These are phyloP conservation scores for Termitomyces sp. DNA, from an alignment of 768 basidiomycete species.

Conservation along the genomic window DNA sequence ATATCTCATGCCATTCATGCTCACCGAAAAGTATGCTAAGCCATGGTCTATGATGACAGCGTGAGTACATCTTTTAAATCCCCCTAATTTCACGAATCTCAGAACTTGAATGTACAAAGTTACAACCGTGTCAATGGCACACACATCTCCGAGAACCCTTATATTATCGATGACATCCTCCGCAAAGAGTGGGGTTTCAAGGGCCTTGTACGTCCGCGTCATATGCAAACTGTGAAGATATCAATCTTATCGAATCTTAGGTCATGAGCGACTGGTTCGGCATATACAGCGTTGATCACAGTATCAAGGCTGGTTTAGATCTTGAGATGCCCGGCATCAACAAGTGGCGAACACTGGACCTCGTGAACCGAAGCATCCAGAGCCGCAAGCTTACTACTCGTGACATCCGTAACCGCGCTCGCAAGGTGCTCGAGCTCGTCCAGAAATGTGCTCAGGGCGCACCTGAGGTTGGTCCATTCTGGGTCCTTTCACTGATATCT, in stretches of 20 bases:
- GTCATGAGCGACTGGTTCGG: slow-evolving; percentile 90
- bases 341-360: slow-evolving; percentile 73
- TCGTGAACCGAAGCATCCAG: slow-evolving; percentile 55
- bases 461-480: slow-evolving; percentile 46
- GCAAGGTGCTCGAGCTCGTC: slow-evolving; percentile 63
- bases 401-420: slow-evolving; percentile 63
- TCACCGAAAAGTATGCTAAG: slow-evolving; percentile 60
- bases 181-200: slow-evolving; percentile 73
- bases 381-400: slow-evolving; percentile 64
- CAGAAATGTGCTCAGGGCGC: slow-evolving; percentile 65
- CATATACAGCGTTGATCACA: slow-evolving; percentile 58
- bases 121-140: slow-evolving; percentile 77
- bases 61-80: slow-evolving; percentile 32
- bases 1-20: slow-evolving; percentile 74
- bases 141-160: slow-evolving; percentile 63
- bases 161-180: slow-evolving; percentile 54
- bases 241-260: slow-evolving; percentile 15
- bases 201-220: slow-evolving; percentile 39
- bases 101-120: slow-evolving; percentile 26
- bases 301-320: slow-evolving; percentile 74
- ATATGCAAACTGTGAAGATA: background rate
- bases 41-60: slow-evolving; percentile 75
- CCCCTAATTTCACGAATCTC: background rate
- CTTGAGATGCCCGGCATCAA: slow-evolving; percentile 78
- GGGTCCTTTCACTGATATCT: background rate